Base-by-base conservation (phyloP, 257 asterid species). In the Linaria vulgaris region DNA sequence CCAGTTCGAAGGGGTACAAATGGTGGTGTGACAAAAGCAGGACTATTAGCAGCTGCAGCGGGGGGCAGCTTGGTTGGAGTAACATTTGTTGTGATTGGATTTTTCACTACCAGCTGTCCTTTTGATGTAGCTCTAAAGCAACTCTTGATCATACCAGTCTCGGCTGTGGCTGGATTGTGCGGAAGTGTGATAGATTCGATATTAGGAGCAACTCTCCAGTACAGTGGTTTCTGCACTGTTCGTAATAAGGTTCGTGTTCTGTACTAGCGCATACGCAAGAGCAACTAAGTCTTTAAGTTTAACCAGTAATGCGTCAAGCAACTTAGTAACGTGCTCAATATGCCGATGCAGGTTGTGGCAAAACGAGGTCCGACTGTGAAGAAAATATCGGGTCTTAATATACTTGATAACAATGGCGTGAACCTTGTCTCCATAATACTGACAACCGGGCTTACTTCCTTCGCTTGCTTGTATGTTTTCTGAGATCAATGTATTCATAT, bases 121-220 rank as follows among this genome's bases (percentile, higher is more conserved):
- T 68, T 31, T 44, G 54, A 73, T 54, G 51, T 73, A 59, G 80
- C 88, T 66, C 31, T 86, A 69, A 88, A 85, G 76, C 98, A 92
- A 82, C 81, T 87, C 19, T 41, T 89, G 19, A 47, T 89, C 47
- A 82, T 92, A 56, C 99, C 97, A 5, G 53, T 92, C 54, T 87
- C 99, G 53, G 84, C 96, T 63, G 38, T 85, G 65, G 86, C 95
- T 24, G 99, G 99, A 72, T 67, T 92, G 45, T 68, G 82, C 48
- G 99, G 99, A 74, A 92, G 99, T 47, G 62, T 79, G 15, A 79
- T 89, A 51, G 99, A 92, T 83, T 92, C 99, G 62, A 59, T 92
- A 68, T 71, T 92, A 56, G 99, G 99, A 70, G 99, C 99, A 15
- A 92, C 99, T 22, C 77, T 92, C 74, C 97, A 92, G 49, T 92